Percentiles rank a stretch among this genome's conserved stretches.
Evolutionary conservation across 306 rosid species (phyloP).

Genomic region (Styphnolobium japonicum): DNA sequence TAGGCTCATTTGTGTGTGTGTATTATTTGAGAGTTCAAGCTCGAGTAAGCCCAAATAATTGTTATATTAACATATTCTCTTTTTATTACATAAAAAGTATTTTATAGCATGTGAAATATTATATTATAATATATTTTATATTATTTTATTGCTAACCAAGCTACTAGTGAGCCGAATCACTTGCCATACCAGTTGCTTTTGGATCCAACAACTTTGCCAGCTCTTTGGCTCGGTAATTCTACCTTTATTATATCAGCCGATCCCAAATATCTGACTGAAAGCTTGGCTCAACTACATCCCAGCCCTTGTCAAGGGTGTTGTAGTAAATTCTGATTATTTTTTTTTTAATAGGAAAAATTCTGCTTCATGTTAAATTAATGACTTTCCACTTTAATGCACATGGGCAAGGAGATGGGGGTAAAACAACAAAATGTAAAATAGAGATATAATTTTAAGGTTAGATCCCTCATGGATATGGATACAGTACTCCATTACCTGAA

Average conservation of each 20-base stretch:
- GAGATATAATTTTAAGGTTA: constrained; percentile 4
- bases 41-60: not conserved
- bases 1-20: not conserved
- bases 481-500: constrained; percentile 60
- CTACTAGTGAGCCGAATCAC: not conserved
- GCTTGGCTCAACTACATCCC: constrained; percentile 16
- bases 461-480: not conserved
- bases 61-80: not conserved
- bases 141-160: not conserved
- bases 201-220: constrained; percentile 23
- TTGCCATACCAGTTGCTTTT: constrained; percentile 6
- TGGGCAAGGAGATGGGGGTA: not conserved
- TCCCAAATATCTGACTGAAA: not conserved
- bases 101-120: constrained; percentile 7
- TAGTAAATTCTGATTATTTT: not conserved
- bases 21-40: not conserved
- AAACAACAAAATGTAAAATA: constrained; percentile 19
- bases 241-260: not conserved
- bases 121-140: not conserved
- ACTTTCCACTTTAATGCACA: constrained; percentile 1
- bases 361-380: not conserved
- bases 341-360: not conserved
- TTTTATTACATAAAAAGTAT: not conserved
- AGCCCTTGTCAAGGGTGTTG: not conserved
- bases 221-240: not conserved